Percentiles rank a stretch among this genome's conserved stretches.
phyloP scores from a whole-genome alignment of 345 rosid species.

The Mangifera indica region DNA sequence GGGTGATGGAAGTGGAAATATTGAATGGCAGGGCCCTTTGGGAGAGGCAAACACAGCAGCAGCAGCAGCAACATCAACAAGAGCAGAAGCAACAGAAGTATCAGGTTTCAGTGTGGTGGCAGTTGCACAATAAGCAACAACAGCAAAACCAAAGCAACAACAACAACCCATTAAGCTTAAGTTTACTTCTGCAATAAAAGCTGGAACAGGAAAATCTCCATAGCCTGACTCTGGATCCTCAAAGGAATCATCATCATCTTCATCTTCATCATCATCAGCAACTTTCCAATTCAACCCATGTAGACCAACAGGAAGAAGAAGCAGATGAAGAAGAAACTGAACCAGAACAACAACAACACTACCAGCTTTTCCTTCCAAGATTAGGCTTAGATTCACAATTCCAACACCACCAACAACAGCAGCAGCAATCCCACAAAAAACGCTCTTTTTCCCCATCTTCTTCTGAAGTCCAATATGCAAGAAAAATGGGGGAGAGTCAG shows the following conservation, averaged over 20 bases:
- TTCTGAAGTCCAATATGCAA: slow-evolving; percentile 45
- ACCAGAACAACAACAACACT: slow-evolving; percentile 25
- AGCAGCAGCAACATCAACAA: slow-evolving; percentile 18
- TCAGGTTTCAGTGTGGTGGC: slow-evolving; percentile 48
- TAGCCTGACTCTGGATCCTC: slow-evolving; percentile 56
- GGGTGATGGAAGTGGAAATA: slow-evolving; percentile 45
- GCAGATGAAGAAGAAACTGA: slow-evolving; percentile 17
- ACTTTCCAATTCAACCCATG: slow-evolving; percentile 27
- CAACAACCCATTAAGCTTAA: slow-evolving; percentile 22
- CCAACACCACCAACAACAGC: slow-evolving; percentile 26
- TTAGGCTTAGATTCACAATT: slow-evolving; percentile 23
- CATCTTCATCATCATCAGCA: slow-evolving; percentile 23
- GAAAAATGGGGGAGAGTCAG: slow-evolving; percentile 49
- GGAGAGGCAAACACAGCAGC: slow-evolving; percentile 34
- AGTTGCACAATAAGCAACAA: slow-evolving; percentile 39
- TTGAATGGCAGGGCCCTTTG: slow-evolving; percentile 51
- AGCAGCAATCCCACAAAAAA: slow-evolving; percentile 40
- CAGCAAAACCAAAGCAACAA: slow-evolving; percentile 31
- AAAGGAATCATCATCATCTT: slow-evolving; percentile 39
- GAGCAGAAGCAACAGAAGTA: slow-evolving; percentile 22
- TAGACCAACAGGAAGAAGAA: slow-evolving; percentile 20
- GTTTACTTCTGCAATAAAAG: slow-evolving; percentile 31
- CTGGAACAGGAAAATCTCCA: slow-evolving; percentile 49
- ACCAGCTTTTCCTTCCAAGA: slow-evolving; percentile 31
- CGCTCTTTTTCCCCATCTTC: slow-evolving; percentile 28